Evolutionary conservation across 345 rosid species (phyloP).

Genomic region (Ceriops tagal): DNA sequence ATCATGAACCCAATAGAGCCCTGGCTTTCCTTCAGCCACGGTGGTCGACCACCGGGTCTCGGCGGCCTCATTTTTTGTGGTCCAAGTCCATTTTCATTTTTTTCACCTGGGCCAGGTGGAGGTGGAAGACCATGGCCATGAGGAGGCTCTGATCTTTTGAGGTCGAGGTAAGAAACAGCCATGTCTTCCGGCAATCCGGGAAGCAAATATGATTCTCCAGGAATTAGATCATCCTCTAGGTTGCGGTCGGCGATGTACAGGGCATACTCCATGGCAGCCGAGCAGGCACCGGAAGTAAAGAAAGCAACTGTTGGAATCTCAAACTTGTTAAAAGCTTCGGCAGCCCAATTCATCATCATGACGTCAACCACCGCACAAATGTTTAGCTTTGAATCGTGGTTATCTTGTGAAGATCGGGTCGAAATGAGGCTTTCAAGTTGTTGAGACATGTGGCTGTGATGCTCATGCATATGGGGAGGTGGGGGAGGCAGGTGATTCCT

Average conservation of each 20-base stretch:
- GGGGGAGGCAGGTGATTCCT: background rate
- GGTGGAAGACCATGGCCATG: background rate
- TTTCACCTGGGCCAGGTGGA: background rate
- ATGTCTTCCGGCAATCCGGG: constrained; percentile 34
- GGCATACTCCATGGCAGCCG: constrained; percentile 31
- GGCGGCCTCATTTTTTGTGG: constrained; percentile 39
- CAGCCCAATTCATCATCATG: constrained; percentile 38
- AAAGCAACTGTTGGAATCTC: constrained; percentile 20
- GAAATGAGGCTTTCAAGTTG: constrained; percentile 23
- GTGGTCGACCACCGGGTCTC: constrained; percentile 31
- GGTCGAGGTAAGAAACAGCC: constrained; percentile 27
- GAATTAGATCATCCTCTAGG: constrained; percentile 15
- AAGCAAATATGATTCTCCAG: constrained; percentile 28
- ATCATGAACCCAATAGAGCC: constrained; percentile 25
- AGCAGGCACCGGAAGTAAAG: constrained; percentile 37
- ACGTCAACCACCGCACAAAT: constrained; percentile 38
- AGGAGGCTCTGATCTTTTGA: constrained; percentile 9
- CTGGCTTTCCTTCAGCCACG: constrained; percentile 26
- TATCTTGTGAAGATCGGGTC: background rate
- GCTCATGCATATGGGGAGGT: background rate
- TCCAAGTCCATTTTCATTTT: constrained; percentile 10
- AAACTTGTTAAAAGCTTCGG: constrained; percentile 7
- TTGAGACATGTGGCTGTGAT: constrained; percentile 12
- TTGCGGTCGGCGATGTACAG: constrained; percentile 16
- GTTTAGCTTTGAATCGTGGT: background rate